Percentiles rank a stretch among this genome's conserved stretches.
Evolutionary conservation across 2,329 filamentous ascomycete species (phyloP).

Genomic region (Incumbomyces lentus): DNA sequence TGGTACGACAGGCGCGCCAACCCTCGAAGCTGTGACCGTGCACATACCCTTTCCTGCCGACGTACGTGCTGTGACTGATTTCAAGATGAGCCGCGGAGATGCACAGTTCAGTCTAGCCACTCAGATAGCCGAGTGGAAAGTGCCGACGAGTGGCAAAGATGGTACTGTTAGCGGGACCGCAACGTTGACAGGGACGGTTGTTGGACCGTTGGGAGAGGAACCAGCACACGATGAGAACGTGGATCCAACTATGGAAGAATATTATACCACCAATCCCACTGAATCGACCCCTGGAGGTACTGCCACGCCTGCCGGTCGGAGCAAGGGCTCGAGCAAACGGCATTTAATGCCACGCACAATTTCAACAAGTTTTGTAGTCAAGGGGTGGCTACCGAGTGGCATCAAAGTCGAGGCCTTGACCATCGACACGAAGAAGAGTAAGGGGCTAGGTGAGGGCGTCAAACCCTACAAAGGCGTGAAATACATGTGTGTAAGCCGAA

Average conservation of each 20-base stretch:
- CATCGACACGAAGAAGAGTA: slow-evolving; percentile 66
- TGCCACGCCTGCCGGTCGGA: slow-evolving; percentile 10
- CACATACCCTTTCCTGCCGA: slow-evolving; percentile 67
- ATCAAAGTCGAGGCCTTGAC: slow-evolving; percentile 52
- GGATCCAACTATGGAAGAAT: slow-evolving; percentile 34
- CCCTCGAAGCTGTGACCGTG: slow-evolving; percentile 66
- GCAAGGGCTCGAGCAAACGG: slow-evolving; percentile 47
- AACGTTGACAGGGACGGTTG: slow-evolving; percentile 67
- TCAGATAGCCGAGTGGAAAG: slow-evolving; percentile 67
- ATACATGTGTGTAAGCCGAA: slow-evolving; percentile 66
- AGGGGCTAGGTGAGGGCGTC: slow-evolving; percentile 73
- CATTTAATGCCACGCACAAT: slow-evolving; percentile 72
- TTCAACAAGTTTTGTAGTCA: slow-evolving; percentile 53
- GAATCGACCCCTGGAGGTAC: slow-evolving; percentile 15
- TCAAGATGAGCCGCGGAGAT: slow-evolving; percentile 72
- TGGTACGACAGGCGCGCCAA: slow-evolving; percentile 48
- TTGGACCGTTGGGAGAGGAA: slow-evolving; percentile 33
- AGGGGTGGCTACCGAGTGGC: slow-evolving; percentile 55
- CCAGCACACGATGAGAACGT: slow-evolving; percentile 21
- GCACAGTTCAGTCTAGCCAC: slow-evolving; percentile 69
- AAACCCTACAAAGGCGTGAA: slow-evolving; percentile 98
- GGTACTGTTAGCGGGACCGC: slow-evolving; percentile 59
- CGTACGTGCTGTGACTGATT: slow-evolving; percentile 73
- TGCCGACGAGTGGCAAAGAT: slow-evolving; percentile 58
- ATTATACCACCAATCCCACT: slow-evolving; percentile 33